Evolutionary conservation across 257 asterid species (phyloP), one percentile per base, ranked within the genome.

Genomic region (Verbena officinalis): DNA sequence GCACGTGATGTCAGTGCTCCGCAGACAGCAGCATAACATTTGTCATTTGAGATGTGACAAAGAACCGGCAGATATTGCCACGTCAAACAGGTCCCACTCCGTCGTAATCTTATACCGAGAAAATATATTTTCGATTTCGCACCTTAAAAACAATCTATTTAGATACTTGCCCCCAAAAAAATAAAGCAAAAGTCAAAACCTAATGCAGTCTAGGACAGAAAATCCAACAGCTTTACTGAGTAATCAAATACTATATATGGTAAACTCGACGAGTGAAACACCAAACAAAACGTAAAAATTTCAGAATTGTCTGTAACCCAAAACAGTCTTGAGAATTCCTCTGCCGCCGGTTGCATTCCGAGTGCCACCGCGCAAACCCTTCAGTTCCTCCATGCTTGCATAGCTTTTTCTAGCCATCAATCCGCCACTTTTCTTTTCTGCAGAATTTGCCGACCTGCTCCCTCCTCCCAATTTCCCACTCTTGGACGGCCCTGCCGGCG

Each of bases 321-420:
- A 42, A 42, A 42, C 17, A 42, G 48, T 42, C 48, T 42, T 42
- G 5, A 13, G 4, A 42, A 42, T 13, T 13, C 43, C 43, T 38
- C 12, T 38, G 13, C 48, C 48, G 1, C 19, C n/a, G 16, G 3
- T 13, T 13, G 17, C 17, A 42, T 42, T 42, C 17, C 48, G 17
- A 12, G 17, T 2, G 17, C 19, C 17, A 14, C 17, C 48, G 4
- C 5, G 4, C 70, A 81, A 56, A 5, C 92, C 89, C 74, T 84
- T 87, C 78, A 90, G 39, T 14, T 82, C 99, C 55, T 77, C 92
- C 56, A 90, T 46, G 58, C 75, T 86, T 0, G 96, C 99, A 33
- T 81, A 86, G 80, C 99, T 93, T 67, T 90, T 93, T 76, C 97
- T 81, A 4, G 77, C 78, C 88, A 78, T 73, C 66, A 88, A 15